Evolutionary conservation across 768 basidiomycete species (phyloP).

Genomic region (Suillus americanus): DNA sequence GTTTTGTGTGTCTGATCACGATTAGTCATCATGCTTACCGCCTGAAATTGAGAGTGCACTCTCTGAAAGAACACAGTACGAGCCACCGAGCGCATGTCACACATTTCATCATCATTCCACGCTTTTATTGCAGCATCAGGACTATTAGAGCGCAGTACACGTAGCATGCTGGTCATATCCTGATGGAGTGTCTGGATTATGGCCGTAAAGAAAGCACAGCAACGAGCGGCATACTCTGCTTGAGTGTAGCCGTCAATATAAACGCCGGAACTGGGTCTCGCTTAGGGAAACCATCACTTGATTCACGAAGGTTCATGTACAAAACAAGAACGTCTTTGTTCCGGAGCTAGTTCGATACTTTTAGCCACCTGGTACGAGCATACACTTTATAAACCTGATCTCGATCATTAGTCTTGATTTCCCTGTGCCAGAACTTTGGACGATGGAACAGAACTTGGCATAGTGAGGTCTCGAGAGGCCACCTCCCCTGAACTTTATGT

Average conservation of each 20-base stretch:
- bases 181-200: conserved; percentile 9
- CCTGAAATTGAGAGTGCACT: not conserved
- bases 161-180: not conserved
- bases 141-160: not conserved
- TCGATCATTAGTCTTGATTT: too few relatives aligned
- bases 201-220: conserved; percentile 15
- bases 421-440: too few relatives aligned
- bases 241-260: conserved; percentile 9
- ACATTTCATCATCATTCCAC: not conserved
- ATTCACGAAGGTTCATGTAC: conserved; percentile 11
- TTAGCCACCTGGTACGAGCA: too few relatives aligned
- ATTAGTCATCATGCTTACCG: not conserved
- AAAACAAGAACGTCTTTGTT: conserved; percentile 16
- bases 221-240: conserved; percentile 4
- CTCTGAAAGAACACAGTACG: conserved; percentile 1
- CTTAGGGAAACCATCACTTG: conserved; percentile 14
- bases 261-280: conserved; percentile 15
- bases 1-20: not conserved
- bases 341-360: conserved; percentile 3
- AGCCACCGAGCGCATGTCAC: not conserved
- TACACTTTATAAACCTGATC: too few relatives aligned
- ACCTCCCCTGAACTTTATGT: too few relatives aligned
- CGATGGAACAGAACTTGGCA: too few relatives aligned
- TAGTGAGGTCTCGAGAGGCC: too few relatives aligned
- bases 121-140: not conserved